phyloP scores from a whole-genome alignment of 2,329 filamentous ascomycete genomes.

The Apiospora hydei region DNA sequence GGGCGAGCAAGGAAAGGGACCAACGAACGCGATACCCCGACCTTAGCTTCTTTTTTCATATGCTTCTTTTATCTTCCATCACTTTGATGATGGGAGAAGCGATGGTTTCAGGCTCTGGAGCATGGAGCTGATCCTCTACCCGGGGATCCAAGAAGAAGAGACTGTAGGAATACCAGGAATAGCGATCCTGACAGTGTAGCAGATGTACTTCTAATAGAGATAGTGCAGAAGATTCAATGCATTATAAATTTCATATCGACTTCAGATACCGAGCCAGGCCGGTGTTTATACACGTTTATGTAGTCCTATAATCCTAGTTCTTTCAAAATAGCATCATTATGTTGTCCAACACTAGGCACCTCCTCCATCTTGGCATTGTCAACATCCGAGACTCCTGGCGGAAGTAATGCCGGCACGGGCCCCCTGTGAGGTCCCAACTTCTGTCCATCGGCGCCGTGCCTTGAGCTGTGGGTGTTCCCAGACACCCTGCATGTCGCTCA shows the following conservation, averaged over 20 bases:
- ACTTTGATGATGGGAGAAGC: background rate
- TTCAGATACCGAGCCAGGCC: background rate
- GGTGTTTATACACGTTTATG: background rate
- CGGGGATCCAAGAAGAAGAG: slow-evolving; percentile 7
- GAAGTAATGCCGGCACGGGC: slow-evolving; percentile 55
- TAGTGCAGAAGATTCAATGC: slow-evolving; percentile 19
- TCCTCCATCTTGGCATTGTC: slow-evolving; percentile 48
- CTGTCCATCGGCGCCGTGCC: slow-evolving; percentile 58
- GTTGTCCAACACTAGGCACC: slow-evolving; percentile 57
- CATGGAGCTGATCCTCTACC: background rate
- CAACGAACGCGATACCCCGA: slow-evolving; percentile 23
- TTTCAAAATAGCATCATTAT: slow-evolving; percentile 54
- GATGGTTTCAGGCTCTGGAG: slow-evolving; percentile 14
- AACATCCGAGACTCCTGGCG: slow-evolving; percentile 49
- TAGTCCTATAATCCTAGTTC: slow-evolving; percentile 48
- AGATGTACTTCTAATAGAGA: slow-evolving; percentile 26
- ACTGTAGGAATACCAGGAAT: slow-evolving; percentile 18
- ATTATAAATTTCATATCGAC: slow-evolving; percentile 18
- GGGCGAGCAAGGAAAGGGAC: slow-evolving; percentile 17
- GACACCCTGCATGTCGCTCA: slow-evolving; percentile 62
- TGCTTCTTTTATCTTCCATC: slow-evolving; percentile 12
- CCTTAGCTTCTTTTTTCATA: slow-evolving; percentile 17
- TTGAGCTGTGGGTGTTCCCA: slow-evolving; percentile 61
- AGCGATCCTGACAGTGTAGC: slow-evolving; percentile 19
- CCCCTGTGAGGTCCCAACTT: slow-evolving; percentile 58